Conservation (phyloP, 2,329 filamentous ascomycete species). For the Trichoderma simmonsii region DNA sequence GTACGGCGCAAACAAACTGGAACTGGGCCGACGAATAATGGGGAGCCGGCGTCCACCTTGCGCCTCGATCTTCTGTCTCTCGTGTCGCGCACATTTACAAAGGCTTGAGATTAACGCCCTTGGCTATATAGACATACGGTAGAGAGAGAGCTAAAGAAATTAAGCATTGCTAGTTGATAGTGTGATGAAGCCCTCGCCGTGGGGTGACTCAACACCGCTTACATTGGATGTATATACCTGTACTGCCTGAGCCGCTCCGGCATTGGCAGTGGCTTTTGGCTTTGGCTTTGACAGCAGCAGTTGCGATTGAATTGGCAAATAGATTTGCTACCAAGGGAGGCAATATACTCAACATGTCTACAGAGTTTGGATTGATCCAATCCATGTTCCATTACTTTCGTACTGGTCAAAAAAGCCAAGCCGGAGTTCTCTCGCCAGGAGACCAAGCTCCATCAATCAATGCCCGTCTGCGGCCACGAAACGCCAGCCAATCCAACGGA, state of each 20-base stretch:
- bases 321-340: background rate
- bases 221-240: background rate
- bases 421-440: background rate
- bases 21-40: background rate
- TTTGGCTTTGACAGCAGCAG: background rate
- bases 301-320: background rate
- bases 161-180: background rate
- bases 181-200: background rate
- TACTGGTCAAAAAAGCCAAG: background rate
- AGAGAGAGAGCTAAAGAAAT: background rate
- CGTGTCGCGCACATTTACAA: background rate
- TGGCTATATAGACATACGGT: background rate
- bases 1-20: conserved; percentile 10
- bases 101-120: background rate
- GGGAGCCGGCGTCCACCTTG: background rate
- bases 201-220: background rate
- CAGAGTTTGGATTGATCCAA: background rate
- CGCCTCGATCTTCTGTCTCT: background rate
- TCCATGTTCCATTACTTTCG: background rate
- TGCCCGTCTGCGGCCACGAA: background rate
- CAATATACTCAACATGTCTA: background rate
- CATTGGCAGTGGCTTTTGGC: background rate
- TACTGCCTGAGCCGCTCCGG: background rate
- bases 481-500: background rate
- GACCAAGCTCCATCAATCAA: background rate